Conservation (phyloP, 352 stramenopile genomes). For the Phytophthora nicotianae region DNA sequence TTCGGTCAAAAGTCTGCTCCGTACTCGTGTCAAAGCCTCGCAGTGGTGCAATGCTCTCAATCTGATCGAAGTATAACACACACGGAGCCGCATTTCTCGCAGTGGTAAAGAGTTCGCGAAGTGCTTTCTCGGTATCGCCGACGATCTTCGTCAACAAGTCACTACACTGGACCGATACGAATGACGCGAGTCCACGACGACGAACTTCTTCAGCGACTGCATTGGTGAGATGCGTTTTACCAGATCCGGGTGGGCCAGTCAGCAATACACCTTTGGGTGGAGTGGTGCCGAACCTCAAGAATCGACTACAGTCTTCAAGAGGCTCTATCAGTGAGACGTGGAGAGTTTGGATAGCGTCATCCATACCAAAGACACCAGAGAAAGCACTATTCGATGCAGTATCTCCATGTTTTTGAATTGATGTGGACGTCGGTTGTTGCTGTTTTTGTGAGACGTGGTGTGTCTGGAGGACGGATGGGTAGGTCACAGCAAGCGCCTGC, state of each 20-base stretch:
- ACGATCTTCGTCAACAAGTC: conserved; percentile 92
- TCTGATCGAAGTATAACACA: conserved; percentile 93
- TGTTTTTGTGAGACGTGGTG: conserved; percentile 91
- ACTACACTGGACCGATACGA: conserved; percentile 88
- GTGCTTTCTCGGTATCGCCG: conserved; percentile 88
- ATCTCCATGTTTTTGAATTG: conserved; percentile 23
- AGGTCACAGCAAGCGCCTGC: conserved; percentile 91
- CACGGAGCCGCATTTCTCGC: conserved; percentile 88
- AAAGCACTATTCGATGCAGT: conserved; percentile 34
- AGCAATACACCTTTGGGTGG: conserved; percentile 98
- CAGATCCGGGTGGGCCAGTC: conserved; percentile 97
- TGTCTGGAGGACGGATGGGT: conserved; percentile 96
- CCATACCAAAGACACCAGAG: conserved; percentile 95
- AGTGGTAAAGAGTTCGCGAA: conserved; percentile 88
- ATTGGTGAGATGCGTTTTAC: conserved; percentile 96
- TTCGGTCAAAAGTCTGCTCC: conserved; percentile 92
- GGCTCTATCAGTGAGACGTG: conserved; percentile 97
- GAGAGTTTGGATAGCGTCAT: conserved; percentile 96
- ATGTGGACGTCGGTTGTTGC: conserved; percentile 37
- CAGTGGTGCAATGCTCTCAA: conserved; percentile 87
- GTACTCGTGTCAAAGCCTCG: conserved; percentile 92
- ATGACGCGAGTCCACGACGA: conserved; percentile 70
- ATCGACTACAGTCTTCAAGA: conserved; percentile 95
- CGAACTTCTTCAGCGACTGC: conserved; percentile 67
- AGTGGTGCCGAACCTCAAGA: conserved; percentile 97